Base-by-base conservation (phyloP, 2,329 filamentous ascomycete genomes). In the Talaromyces marneffei region DNA sequence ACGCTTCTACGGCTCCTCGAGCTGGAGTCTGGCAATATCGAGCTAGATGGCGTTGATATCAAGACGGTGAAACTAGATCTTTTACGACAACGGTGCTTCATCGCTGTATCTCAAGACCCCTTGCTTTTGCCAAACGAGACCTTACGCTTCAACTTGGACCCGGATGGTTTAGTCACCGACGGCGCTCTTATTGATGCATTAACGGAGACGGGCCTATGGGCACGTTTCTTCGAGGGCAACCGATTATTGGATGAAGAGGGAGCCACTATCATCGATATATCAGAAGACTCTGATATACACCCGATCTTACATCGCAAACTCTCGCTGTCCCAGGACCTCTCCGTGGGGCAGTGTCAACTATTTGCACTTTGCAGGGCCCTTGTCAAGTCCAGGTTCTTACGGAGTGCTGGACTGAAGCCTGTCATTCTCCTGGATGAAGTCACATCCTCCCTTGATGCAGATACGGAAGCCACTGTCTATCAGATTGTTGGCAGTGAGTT, bases 361-460 rank as follows among this genome's bases (percentile, higher is more conserved):
- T 50, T 61, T 29, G 40, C 52, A 20, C 14, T 61, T 23, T 61
- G 59, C 9, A 52, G 59, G 46, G 59, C 59, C 16, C 50, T 61
- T 56, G 40, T 40, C 20, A 61, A 61, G 23, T 20, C 35, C 33
- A 37, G 14, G 4, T 20, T 27, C 6, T 18, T 61, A 29, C 40
- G 31, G 12, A 1, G n/a, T 33, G 46, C 23, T 50, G 52, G 52
- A 23, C 3, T 61, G 5, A 61, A 40, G 9, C 52, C 59, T 4
- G 23, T 57, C 1, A 42, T 61, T 50, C 5, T 52, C n/a, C 44
- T 61, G 20, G 59, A 56, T n/a, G 59, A 61, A 40, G 39, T 50
- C 31, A 61, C 59, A 25, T 50, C 59, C 3, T 61, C 52, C 0
- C 52, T 61, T 33, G 59, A 61, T 50, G 27, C 33, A 25, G 33